phyloP scores from a whole-genome alignment of 176 grass and related monocot species.

The Bromus sterilis region DNA sequence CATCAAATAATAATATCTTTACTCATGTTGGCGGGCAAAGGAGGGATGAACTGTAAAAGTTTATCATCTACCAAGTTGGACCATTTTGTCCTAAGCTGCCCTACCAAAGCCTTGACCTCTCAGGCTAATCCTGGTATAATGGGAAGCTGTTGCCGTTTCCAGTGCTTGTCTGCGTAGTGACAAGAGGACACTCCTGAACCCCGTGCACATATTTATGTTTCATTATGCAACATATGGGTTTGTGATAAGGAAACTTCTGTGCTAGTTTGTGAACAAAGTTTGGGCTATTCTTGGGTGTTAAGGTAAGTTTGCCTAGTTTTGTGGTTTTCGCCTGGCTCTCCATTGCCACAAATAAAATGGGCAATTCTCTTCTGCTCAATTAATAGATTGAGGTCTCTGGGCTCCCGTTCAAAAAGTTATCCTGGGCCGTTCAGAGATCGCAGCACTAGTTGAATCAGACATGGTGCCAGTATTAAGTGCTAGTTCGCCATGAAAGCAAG shows the following conservation, averaged over 20 bases:
- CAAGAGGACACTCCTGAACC: slow-evolving; percentile 18
- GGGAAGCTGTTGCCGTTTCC: background rate
- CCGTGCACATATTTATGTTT: background rate
- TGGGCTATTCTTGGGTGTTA: too few relatives aligned
- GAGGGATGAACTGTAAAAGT: slow-evolving; percentile 8
- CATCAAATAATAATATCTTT: slow-evolving; percentile 3
- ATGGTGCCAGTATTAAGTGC: background rate
- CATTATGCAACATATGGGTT: slow-evolving; percentile 8
- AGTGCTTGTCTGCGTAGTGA: background rate
- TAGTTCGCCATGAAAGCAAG: background rate
- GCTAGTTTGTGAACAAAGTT: too few relatives aligned
- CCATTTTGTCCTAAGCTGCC: slow-evolving; percentile 6
- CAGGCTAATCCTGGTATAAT: slow-evolving; percentile 21
- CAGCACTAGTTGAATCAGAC: background rate
- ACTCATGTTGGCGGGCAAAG: background rate
- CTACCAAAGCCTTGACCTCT: background rate
- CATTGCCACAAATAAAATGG: too few relatives aligned
- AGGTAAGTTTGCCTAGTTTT: too few relatives aligned
- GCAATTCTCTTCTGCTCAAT: background rate
- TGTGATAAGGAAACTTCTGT: slow-evolving; percentile 22
- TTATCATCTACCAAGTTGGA: background rate
- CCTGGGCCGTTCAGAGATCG: background rate
- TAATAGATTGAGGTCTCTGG: background rate
- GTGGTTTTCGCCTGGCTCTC: too few relatives aligned
- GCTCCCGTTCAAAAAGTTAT: background rate